Base-by-base conservation (phyloP, 2,329 filamentous ascomycete genomes). In the Hypoxylon sp. region DNA sequence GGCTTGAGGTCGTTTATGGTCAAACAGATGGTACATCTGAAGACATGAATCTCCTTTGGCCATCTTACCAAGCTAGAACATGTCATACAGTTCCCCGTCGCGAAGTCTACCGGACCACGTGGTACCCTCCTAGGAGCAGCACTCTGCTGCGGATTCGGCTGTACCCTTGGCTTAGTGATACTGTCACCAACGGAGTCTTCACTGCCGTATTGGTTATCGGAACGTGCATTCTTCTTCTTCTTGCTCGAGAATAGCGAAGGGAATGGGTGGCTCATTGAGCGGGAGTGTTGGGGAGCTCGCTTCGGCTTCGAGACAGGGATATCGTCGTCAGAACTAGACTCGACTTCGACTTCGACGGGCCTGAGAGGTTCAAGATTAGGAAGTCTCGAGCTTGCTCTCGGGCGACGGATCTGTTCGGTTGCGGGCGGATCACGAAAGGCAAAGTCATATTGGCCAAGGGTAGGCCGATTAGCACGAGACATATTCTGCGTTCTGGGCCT, bases 221-320 rank as follows among this genome's bases (percentile, higher is more conserved):
- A 68, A 63, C 78, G 63, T 52, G 72, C 73, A 68, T 78, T 73
- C 67, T 81, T 82, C 74, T 84, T 87, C 70, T 85, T 87, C 61
- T 77, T 81, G 60, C 77, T 76, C 26, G 83, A 81, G 70, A 93
- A 91, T 26, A 92, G 75, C 15, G 86, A 87, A 6, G 90, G 88
- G 63, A 94, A 89, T 9, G 91, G 90, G 69, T 94, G 88, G 79
- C 91, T 95, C 78, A 89, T 84, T 52, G 91, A 93, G 51, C 90
- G 86, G 23, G 77, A 76, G 73, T 88, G 85, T 40, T 68, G 65
- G 33, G 62, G 59, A 33, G 65, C 53, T 33, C 67, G 61, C 29
- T 65, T 69, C 40, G 69, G 53, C 38, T 67, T 69, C 31, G 67
- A 50, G 38, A 58, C 42, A 15, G 64, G 48, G 21, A 68, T 60